phyloP scores from a whole-genome alignment of 2,329 filamentous ascomycete species.

The Arthroderma uncinatum region DNA sequence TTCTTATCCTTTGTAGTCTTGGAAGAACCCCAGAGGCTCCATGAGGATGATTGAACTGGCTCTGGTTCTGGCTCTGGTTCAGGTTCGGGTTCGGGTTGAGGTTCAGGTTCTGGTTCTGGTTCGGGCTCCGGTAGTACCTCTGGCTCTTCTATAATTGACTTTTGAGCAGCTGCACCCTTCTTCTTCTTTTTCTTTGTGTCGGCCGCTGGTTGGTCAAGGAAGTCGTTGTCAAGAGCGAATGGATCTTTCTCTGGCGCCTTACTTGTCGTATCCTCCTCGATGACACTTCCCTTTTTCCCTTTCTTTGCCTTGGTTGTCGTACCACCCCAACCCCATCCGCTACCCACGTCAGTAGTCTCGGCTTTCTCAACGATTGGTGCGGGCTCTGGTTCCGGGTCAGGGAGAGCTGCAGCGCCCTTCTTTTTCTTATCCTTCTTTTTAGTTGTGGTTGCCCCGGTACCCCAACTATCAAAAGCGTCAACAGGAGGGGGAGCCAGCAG shows the following conservation, averaged over 20 bases:
- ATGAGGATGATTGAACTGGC: neutral
- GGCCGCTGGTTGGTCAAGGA: neutral
- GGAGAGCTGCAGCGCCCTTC: constrained; percentile 26
- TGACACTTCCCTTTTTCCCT: constrained; percentile 1
- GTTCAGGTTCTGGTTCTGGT: constrained; percentile 4
- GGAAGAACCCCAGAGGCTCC: constrained; percentile 10
- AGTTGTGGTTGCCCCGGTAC: constrained; percentile 23
- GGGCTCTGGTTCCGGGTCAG: constrained; percentile 18
- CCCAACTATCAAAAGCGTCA: constrained; percentile 15
- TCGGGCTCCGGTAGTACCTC: neutral
- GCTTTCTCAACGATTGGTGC: neutral
- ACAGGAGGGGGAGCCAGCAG: neutral
- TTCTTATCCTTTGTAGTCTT: constrained; percentile 10
- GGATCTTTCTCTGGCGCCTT: constrained; percentile 5
- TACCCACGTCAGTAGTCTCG: constrained; percentile 5
- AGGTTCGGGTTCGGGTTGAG: constrained; percentile 23
- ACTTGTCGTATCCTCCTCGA: neutral
- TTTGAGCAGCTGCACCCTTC: neutral
- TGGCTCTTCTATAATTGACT: constrained; percentile 3
- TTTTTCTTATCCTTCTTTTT: constrained; percentile 43
- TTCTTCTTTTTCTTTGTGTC: constrained; percentile 6
- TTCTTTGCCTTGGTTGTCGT: constrained; percentile 11
- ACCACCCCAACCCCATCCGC: neutral
- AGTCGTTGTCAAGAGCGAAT: neutral
- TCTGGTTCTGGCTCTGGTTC: constrained; percentile 21